Conservation (phyloP, 1,139 yeast genomes). For the Blastobotrys ciferrii region DNA sequence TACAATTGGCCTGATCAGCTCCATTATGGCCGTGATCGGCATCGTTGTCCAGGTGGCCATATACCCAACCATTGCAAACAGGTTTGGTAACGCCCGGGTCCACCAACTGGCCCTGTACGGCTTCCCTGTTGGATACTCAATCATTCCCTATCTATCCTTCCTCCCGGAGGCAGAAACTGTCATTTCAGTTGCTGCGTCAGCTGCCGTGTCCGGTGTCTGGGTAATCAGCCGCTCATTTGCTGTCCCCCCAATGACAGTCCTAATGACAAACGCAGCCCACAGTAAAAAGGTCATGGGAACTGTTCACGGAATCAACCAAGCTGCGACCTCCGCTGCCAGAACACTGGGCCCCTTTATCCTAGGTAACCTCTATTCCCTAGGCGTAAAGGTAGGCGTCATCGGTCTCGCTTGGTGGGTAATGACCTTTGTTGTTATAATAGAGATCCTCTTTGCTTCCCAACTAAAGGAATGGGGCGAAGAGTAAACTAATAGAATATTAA, state of each 20-base stretch:
- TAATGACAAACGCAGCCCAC: slow-evolving; percentile 32
- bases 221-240: slow-evolving; percentile 31
- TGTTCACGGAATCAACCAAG: slow-evolving; percentile 33
- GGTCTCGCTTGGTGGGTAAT: slow-evolving; percentile 54
- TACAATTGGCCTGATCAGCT: slow-evolving; percentile 53
- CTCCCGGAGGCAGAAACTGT: slow-evolving; percentile 45
- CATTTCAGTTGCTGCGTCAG: slow-evolving; percentile 34
- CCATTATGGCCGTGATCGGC: slow-evolving; percentile 56
- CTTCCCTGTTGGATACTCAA: slow-evolving; percentile 44
- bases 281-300: slow-evolving; percentile 28
- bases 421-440: slow-evolving; percentile 33
- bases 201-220: slow-evolving; percentile 22
- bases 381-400: slow-evolving; percentile 42
- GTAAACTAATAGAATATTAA: background rate
- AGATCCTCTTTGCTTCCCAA: slow-evolving; percentile 10
- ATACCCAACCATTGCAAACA: slow-evolving; percentile 55
- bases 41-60: slow-evolving; percentile 49
- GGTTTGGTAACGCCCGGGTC: slow-evolving; percentile 46
- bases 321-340: slow-evolving; percentile 51
- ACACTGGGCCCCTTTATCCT: slow-evolving; percentile 56
- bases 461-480: background rate
- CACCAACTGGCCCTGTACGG: slow-evolving; percentile 44
- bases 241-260: slow-evolving; percentile 32
- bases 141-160: slow-evolving; percentile 52
- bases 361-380: slow-evolving; percentile 51